Base-by-base conservation (phyloP, 352 stramenopile species). In the Peronospora destructor region DNA sequence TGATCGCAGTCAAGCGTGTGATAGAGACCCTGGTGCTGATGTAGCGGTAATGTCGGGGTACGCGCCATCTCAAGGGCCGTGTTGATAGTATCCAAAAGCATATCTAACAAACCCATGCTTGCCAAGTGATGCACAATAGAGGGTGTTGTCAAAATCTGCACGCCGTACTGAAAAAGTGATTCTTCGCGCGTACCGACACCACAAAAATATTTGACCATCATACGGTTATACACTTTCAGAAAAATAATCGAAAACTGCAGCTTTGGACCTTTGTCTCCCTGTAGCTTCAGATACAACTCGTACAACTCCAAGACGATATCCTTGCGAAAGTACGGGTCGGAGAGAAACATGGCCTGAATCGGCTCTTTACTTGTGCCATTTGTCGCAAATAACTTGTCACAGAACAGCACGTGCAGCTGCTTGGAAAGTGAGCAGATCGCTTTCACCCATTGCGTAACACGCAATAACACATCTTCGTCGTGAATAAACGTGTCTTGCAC, bases 321-420 rank as follows among this genome's bases (percentile, higher is more conserved):
- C 59, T 98, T 98, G 16, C 91, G 88, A 38, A 97, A 90, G 63
- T 97, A 98, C 26, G 95, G 91, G 59, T 97, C 92, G 9, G 94
- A 76, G 6, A 97, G 67, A 33, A 98, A 84, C 61, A 98, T 75
- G 10, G 98, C 54, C 16, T 86, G 69, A 26, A 96, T 84, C 28
- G 85, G 79, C 54, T 90, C 78, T 46, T 85, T 88, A 12, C 28
- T 51, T 19, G 60, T 43, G 6, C 45, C 49, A 10, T 58, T 39
- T 8, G 56, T 61, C 2, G 71, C 63, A 39, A 90, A 90, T 0
- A 92, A 49, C 44, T 89, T 83, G 12, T 64, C 60, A 41, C 79
- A 90, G 48, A 92, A 85, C 7, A 81, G 52, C 21, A 71, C 71
- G 21, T 85, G 69, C 4, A 90, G 61, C 33, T 76, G 69, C 35